Conservation (phyloP, 345 rosid genomes). For the Diplotaxis tenuifolia region DNA sequence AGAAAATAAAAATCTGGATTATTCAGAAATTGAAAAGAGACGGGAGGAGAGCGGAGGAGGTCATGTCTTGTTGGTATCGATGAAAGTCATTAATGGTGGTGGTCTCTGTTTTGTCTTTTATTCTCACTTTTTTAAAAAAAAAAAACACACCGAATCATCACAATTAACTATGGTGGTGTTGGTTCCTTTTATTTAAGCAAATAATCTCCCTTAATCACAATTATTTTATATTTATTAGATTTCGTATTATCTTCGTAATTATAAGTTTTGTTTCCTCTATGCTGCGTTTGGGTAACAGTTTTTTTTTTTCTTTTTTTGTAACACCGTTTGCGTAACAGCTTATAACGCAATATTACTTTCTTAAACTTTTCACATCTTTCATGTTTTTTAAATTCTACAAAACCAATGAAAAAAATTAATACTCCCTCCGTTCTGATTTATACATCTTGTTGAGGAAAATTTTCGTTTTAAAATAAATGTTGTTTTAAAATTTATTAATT, state of each 20-base stretch:
- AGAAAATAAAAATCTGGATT: not conserved
- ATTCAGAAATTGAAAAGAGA: conserved; percentile 20
- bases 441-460: too few relatives aligned
- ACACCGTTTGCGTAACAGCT: not conserved
- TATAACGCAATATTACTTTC: not conserved
- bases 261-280: not conserved
- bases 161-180: conserved; percentile 31
- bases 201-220: not conserved
- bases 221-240: conserved; percentile 17
- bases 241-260: conserved; percentile 25
- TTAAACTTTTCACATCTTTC: not conserved
- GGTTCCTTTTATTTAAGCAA: not conserved
- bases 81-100: conserved; percentile 43
- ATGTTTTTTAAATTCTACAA: not conserved
- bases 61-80: conserved; percentile 42
- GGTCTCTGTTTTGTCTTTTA: conserved; percentile 43
- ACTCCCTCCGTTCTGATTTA: too few relatives aligned
- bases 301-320: too few relatives aligned
- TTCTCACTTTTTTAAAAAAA: conserved; percentile 15
- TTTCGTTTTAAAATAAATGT: too few relatives aligned
- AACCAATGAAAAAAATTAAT: not conserved
- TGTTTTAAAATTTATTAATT: too few relatives aligned
- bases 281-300: too few relatives aligned
- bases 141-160: conserved; percentile 38
- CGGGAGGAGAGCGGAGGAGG: conserved; percentile 20